Percentiles rank a stretch among this genome's conserved stretches.
phyloP scores from a whole-genome alignment of 75 land plant genomes.

The Cryptomeria japonica region DNA sequence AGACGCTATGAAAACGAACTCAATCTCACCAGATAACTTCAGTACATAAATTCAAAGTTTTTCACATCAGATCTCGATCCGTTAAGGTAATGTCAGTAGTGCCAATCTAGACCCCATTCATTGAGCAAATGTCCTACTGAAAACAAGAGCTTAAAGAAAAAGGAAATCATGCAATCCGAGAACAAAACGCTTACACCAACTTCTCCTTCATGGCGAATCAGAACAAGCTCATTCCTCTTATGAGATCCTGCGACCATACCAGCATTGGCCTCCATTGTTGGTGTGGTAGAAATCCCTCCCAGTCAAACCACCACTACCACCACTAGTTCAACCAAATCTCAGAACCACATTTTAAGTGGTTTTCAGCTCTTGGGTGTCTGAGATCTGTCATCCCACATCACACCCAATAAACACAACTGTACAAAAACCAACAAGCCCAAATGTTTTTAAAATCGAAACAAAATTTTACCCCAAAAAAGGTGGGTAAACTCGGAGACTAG shows the following conservation, averaged over 20 bases:
- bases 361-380: neutral
- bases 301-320: neutral
- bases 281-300: neutral
- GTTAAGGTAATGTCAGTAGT: neutral
- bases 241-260: slow-evolving; percentile 86
- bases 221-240: slow-evolving; percentile 76
- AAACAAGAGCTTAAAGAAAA: neutral
- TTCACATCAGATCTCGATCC: neutral
- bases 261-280: slow-evolving; percentile 65
- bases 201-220: slow-evolving; percentile 64
- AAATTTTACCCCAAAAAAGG: neutral
- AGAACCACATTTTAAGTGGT: neutral
- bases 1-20: neutral
- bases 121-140: neutral
- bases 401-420: neutral
- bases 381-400: neutral
- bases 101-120: neutral
- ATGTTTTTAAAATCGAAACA: neutral
- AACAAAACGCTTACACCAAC: slow-evolving; percentile 35
- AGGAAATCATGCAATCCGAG: neutral
- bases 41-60: neutral
- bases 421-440: neutral
- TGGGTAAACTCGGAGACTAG: neutral
- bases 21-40: neutral
- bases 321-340: neutral